These are phyloP conservation scores for Macrophomina pseudophaseolina DNA, from an alignment of 2,329 filamentous ascomycete genomes.

Conservation along the genomic window DNA sequence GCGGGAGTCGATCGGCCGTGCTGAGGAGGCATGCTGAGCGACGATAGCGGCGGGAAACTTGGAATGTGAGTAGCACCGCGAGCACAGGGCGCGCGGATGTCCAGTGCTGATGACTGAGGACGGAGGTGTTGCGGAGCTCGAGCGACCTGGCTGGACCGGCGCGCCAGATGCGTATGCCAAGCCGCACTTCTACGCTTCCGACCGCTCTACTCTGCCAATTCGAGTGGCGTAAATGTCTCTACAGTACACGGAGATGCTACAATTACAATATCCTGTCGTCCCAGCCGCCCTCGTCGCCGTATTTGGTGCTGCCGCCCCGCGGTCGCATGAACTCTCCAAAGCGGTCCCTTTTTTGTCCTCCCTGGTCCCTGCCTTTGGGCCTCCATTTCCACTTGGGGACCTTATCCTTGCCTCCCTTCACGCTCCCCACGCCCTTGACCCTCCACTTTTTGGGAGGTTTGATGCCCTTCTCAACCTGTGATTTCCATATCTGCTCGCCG, in stretches of 20 bases:
- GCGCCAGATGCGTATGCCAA: conserved; percentile 19
- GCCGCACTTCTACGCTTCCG: conserved; percentile 1
- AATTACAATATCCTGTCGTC: conserved; percentile 14
- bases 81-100: conserved; percentile 22
- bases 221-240: neutral
- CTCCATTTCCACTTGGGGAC: conserved; percentile 8
- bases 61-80: neutral
- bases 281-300: conserved; percentile 11
- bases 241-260: neutral
- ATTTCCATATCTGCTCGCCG: conserved; percentile 55
- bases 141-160: conserved; percentile 10
- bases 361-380: neutral
- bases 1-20: conserved; percentile 20
- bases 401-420: neutral
- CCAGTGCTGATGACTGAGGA: conserved; percentile 14
- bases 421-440: conserved; percentile 46
- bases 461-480: conserved; percentile 56
- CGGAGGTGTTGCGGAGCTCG: conserved; percentile 26
- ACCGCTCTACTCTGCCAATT: neutral
- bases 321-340: neutral
- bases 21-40: conserved; percentile 20
- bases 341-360: neutral
- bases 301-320: neutral
- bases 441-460: conserved; percentile 62
- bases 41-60: neutral